Base-by-base conservation (phyloP, 2,329 filamentous ascomycete species). In the Fusarium gaditjirri region DNA sequence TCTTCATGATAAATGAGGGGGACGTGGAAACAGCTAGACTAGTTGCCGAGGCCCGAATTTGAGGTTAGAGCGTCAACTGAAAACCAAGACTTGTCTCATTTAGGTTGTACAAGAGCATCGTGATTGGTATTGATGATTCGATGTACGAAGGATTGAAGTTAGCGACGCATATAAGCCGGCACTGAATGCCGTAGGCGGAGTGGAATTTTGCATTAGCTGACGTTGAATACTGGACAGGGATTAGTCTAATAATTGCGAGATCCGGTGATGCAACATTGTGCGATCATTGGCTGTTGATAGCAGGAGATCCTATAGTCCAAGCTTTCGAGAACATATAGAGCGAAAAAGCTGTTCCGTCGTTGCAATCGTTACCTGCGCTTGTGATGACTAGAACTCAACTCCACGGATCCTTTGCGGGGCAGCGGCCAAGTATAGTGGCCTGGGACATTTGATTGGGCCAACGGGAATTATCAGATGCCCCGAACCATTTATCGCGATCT, bases 1-100 rank as follows among this genome's bases (percentile, higher is more conserved):
- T 44, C 35, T 21, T 21, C 31, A 56, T 47, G 29, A 38, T 43
- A 35, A 43, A 63, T 43, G 60, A 63, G 49, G 60, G 60, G 60
- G 55, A 61, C 38, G 59, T 61, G 42, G 59, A 33, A 50, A 35
- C 19, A 46, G 17, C 39, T 46, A 31, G 2, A 46, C 8, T 35
- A 31, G 31, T 42, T 54, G 25, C 50, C 50, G 50, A 54, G 50
- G 50, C 7, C 50, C 50, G 50, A 54, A 41, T 42, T 53, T 11
- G 25, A 54, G 35, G 25, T 23, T 54, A 54, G 50, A 31, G 42
- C 50, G 50, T 41, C 50, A 23, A 36, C 23, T 12, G 19, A 29
- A 36, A 39, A 17, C 2, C 49, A 39, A 8, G 13, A 7, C 49
- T 29, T 53, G 19, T 11, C 36, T 54, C 9, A 13, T 31, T 42